A percentile compares a stretch with the other conserved stretches of the same genome.
Conservation (phyloP, 2,329 filamentous ascomycete genomes). For the Juglanconis sp. region DNA sequence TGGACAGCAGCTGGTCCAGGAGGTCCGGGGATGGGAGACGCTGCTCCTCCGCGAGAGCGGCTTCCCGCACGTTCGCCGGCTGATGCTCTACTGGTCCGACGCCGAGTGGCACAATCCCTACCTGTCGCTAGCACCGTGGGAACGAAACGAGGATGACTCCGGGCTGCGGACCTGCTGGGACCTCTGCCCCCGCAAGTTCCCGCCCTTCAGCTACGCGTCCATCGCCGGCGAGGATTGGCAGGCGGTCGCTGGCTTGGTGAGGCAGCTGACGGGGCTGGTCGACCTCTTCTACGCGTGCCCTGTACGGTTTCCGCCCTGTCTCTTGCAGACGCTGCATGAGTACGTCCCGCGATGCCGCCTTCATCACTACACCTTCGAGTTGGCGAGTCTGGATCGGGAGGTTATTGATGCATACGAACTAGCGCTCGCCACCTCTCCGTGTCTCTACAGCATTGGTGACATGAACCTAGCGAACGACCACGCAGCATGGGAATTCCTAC, state of each 20-base stretch:
- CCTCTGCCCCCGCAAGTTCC: not conserved
- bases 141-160: not conserved
- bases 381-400: not conserved
- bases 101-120: not conserved
- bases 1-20: not conserved
- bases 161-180: constrained; percentile 1
- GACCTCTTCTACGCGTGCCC: constrained; percentile 14
- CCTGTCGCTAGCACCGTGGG: not conserved
- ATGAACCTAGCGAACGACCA: not conserved
- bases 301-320: constrained; percentile 2
- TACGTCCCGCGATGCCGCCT: constrained; percentile 6
- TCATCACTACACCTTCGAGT: constrained; percentile 10
- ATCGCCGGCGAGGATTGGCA: constrained; percentile 1
- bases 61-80: constrained; percentile 6
- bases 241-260: not conserved
- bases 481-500: not conserved
- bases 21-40: not conserved
- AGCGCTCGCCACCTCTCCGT: constrained; percentile 10
- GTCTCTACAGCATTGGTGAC: constrained; percentile 5
- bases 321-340: constrained; percentile 6
- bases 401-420: not conserved
- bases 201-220: not conserved
- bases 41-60: not conserved
- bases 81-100: not conserved
- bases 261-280: not conserved